phyloP scores from a whole-genome alignment of 2,329 filamentous ascomycete genomes.

The Acrodontium crateriforme region DNA sequence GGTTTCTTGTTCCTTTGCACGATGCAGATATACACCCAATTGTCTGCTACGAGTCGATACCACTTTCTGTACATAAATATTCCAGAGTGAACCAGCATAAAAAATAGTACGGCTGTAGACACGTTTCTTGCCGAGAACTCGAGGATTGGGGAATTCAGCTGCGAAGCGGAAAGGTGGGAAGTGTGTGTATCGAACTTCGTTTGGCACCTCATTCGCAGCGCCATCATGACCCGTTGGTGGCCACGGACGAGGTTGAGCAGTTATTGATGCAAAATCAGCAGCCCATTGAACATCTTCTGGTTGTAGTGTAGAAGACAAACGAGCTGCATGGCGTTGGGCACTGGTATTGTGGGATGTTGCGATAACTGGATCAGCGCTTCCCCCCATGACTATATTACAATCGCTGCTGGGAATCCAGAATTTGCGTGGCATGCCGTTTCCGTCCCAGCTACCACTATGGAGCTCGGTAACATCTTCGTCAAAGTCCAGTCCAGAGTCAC shows the following conservation, averaged over 20 bases:
- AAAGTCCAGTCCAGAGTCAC: conserved; percentile 7
- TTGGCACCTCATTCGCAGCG: conserved; percentile 2
- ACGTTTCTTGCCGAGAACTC: conserved; percentile 42
- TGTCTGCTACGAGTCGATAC: conserved; percentile 41
- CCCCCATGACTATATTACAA: conserved; percentile 41
- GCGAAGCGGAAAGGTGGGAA: conserved; percentile 46
- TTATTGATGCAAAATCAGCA: conserved; percentile 38
- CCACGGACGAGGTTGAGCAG: conserved; percentile 18
- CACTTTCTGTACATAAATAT: conserved; percentile 49
- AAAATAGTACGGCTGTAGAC: conserved; percentile 46
- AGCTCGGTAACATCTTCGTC: conserved; percentile 15
- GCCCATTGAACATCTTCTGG: conserved; percentile 43
- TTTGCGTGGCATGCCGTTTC: conserved; percentile 39
- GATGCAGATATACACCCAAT: conserved; percentile 45
- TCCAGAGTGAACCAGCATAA: conserved; percentile 46
- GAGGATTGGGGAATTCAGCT: conserved; percentile 43
- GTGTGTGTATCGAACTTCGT: conserved; percentile 34
- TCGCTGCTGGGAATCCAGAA: conserved; percentile 44
- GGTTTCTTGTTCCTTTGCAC: conserved; percentile 41
- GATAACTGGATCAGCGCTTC: conserved; percentile 38
- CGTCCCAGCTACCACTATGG: conserved; percentile 38
- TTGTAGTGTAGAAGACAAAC: conserved; percentile 38
- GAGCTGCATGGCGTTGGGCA: conserved; percentile 31
- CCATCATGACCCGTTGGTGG: conserved; percentile 1
- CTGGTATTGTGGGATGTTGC: conserved; percentile 29